Evolutionary conservation across 768 basidiomycete species (phyloP).

Genomic region (Zangia roseola): DNA sequence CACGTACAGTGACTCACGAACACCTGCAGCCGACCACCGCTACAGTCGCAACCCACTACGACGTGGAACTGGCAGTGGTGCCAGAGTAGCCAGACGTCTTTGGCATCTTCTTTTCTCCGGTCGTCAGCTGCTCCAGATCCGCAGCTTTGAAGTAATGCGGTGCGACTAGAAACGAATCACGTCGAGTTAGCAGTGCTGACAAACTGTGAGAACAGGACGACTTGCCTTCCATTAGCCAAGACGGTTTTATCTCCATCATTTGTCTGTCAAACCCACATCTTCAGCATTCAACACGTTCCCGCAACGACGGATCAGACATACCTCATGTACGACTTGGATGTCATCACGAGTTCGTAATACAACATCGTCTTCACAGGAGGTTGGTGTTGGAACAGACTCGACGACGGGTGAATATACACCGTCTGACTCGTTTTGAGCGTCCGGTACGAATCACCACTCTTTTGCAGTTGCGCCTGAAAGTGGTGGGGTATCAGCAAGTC

Average conservation of each 20-base stretch:
- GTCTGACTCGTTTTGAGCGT: conserved; percentile 96
- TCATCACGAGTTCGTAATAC: conserved; percentile 98
- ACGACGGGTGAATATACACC: no score
- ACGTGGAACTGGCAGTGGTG: conserved; percentile 5
- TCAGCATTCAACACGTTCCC: background rate
- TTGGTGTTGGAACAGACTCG: no score
- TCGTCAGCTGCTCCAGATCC: conserved; percentile 75
- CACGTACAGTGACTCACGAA: no score
- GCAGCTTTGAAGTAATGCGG: conserved; percentile 95
- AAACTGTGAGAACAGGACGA: conserved; percentile 13
- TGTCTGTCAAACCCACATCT: conserved; percentile 47
- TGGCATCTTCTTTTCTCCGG: conserved; percentile 92
- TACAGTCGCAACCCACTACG: conserved; percentile 5
- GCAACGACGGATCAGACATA: conserved; percentile 26
- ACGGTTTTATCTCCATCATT: conserved; percentile 97
- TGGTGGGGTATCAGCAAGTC: background rate
- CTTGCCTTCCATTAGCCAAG: conserved; percentile 89
- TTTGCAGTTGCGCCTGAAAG: conserved; percentile 81
- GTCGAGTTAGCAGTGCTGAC: background rate
- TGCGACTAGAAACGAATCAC: conserved; percentile 56
- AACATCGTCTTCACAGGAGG: conserved; percentile 88
- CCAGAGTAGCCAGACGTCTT: conserved; percentile 51
- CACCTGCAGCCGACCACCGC: no score
- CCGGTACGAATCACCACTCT: conserved; percentile 95
- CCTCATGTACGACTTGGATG: conserved; percentile 95